A percentile compares a stretch with the other conserved stretches of the same genome.
phyloP scores from a whole-genome alignment of 1,284 basidiomycete genomes.

The Inonotus obliquus region DNA sequence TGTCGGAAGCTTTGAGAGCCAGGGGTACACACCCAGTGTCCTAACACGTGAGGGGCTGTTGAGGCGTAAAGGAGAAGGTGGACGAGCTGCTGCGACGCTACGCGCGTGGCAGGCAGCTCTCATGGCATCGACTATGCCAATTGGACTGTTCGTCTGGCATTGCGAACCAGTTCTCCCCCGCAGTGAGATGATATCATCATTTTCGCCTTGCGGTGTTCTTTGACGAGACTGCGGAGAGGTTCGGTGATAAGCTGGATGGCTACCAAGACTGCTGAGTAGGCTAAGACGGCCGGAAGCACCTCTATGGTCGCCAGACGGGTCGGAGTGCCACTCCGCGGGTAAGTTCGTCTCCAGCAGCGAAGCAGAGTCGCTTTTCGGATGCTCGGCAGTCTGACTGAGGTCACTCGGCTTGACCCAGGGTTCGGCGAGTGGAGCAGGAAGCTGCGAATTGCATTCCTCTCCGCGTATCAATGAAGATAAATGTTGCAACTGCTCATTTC shows the following conservation, averaged over 20 bases:
- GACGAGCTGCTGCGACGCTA: not conserved
- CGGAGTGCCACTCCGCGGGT: constrained; percentile 1
- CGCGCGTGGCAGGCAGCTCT: not conserved
- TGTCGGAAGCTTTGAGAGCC: constrained; percentile 7
- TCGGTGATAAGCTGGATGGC: not conserved
- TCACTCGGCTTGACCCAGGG: not conserved
- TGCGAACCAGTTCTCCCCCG: not conserved
- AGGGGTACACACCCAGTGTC: not conserved
- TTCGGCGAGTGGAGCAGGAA: not conserved
- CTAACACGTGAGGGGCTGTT: not conserved
- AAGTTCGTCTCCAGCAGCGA: constrained; percentile 4
- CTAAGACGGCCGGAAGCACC: not conserved
- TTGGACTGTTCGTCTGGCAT: not conserved
- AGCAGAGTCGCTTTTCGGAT: not conserved
- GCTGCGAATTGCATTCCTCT: not conserved
- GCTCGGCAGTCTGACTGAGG: not conserved
- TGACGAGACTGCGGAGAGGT: not conserved
- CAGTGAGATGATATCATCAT: not conserved
- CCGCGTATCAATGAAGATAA: not conserved
- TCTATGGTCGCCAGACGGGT: not conserved
- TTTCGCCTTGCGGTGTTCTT: not conserved
- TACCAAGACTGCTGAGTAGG: not conserved
- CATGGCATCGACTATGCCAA: constrained; percentile 1
- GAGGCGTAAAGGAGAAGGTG: not conserved
- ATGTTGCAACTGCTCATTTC: not conserved